Base-by-base conservation (phyloP, 352 stramenopile genomes). In the Phytophthora vignae region DNA sequence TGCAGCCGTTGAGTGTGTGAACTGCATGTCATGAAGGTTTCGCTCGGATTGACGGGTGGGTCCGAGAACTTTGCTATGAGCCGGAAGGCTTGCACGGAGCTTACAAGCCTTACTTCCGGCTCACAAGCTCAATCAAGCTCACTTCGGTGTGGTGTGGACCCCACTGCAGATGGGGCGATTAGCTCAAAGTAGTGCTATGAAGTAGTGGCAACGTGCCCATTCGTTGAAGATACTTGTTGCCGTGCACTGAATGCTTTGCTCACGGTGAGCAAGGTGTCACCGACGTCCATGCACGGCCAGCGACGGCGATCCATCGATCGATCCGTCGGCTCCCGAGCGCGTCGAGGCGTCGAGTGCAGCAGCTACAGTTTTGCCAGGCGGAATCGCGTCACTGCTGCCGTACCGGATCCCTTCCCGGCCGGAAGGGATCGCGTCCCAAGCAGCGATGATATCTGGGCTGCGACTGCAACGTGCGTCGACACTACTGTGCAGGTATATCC, bases 361-460 rank as follows among this genome's bases (percentile, higher is more conserved):
- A 40, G 33, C 10, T 40, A 40, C 33, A 40, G 33, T 40, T 40
- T 14, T 40, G 27, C 15, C 15, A 48, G 7, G 15, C 7, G 40
- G 11, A 48, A 9, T 8, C 40, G 14, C 15, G 15, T 48, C 40
- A 19, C 19, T 48, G 15, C 33, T 40, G 33, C 33, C 33, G 33
- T 40, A 40, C 33, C 40, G 40, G 40, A 48, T 48, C 36, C 36
- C 36, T 17, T 48, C 40, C 14, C 40, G 11, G 40, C 6, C 40
- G 40, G 40, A 48, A 48, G 40, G 40, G 40, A 48, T 48, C 14
- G 21, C 14, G 40, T 48, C 40, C 15, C 40, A 40, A 48, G 11
- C 40, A 19, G 11, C 40, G 40, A 48, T 55, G 49, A 54, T 67
- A 55, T 60, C 60, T 48, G 11, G 14, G 6, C 40, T n/a, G 22